Percentiles rank a stretch among this genome's conserved stretches.
phyloP scores from a whole-genome alignment of 1,284 basidiomycete genomes.

The Tilletia horrida region DNA sequence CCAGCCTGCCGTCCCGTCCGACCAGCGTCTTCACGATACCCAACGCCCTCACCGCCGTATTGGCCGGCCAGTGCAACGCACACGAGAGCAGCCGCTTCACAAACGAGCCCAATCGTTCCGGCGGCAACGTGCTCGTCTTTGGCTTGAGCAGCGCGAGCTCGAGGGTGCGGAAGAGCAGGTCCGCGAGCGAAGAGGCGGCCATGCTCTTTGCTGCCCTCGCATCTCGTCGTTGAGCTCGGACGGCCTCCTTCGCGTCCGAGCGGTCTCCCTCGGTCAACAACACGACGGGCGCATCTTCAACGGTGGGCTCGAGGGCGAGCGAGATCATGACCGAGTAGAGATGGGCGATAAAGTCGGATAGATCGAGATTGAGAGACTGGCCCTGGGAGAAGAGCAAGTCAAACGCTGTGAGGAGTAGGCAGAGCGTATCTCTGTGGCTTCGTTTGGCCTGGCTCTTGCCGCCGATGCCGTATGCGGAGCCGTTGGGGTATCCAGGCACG shows the following conservation, averaged over 20 bases:
- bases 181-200: conserved; percentile 37
- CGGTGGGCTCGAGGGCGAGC: conserved; percentile 58
- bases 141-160: conserved; percentile 70
- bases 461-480: conserved; percentile 2
- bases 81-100: conserved; percentile 80
- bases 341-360: conserved; percentile 78
- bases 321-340: conserved; percentile 66
- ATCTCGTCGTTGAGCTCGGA: conserved; percentile 18
- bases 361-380: conserved; percentile 93
- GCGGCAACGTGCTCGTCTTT: conserved; percentile 60
- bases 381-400: conserved; percentile 95
- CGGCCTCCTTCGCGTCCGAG: conserved; percentile 4
- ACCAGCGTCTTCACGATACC: conserved; percentile 71
- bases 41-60: conserved; percentile 66
- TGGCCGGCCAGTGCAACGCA: conserved; percentile 74
- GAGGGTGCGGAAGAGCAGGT: conserved; percentile 82
- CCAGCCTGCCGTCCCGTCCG: conserved; percentile 73
- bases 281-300: conserved; percentile 56
- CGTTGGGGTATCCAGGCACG: conserved; percentile 3
- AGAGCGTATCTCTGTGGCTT: conserved; percentile 64
- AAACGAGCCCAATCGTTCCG: conserved; percentile 82
- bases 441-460: conserved; percentile 5
- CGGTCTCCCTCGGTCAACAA: neutral
- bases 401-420: conserved; percentile 91
- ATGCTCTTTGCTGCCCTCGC: neutral